These are phyloP conservation scores for Candida glaebosa DNA, from an alignment of 805 yeast species.

Conservation along the genomic window DNA sequence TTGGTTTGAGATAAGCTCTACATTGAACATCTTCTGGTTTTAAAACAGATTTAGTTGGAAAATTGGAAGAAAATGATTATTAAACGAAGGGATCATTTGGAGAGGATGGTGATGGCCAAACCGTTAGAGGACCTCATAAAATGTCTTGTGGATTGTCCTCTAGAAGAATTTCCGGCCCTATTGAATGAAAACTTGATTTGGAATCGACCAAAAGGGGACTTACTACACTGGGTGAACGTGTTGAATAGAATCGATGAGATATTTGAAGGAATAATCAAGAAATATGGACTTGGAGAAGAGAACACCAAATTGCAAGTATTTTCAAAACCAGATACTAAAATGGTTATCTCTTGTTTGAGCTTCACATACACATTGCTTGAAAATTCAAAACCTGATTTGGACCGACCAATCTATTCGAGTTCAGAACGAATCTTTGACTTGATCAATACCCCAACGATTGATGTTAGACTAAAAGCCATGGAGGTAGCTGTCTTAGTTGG, in stretches of 20 bases:
- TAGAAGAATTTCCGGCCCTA: constrained; percentile 37
- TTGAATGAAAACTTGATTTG: constrained; percentile 42
- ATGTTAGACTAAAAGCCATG: constrained; percentile 57
- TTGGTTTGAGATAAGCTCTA: too few species aligned
- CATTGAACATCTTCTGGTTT: too few species aligned
- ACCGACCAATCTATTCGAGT: constrained; percentile 66
- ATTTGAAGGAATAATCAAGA: constrained; percentile 49
- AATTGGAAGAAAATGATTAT: constrained; percentile 28
- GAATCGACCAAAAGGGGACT: constrained; percentile 65
- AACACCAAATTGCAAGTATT: constrained; percentile 47
- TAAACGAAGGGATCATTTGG: constrained; percentile 25
- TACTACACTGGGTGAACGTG: constrained; percentile 73
- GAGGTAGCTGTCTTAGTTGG: constrained; percentile 58
- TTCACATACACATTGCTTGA: constrained; percentile 65
- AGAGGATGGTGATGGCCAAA: constrained; percentile 25
- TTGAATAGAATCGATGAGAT: constrained; percentile 73
- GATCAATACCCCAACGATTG: constrained; percentile 56
- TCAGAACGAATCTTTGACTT: constrained; percentile 56
- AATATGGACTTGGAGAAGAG: constrained; percentile 50
- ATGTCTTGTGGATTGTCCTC: constrained; percentile 34
- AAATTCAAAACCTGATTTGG: constrained; percentile 48
- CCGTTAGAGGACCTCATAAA: constrained; percentile 31
- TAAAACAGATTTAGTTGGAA: too few species aligned
- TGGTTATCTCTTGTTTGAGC: constrained; percentile 50
- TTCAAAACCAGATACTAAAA: constrained; percentile 40